Base-by-base conservation (phyloP, 1,139 yeast species). In the Blastobotrys apis region DNA sequence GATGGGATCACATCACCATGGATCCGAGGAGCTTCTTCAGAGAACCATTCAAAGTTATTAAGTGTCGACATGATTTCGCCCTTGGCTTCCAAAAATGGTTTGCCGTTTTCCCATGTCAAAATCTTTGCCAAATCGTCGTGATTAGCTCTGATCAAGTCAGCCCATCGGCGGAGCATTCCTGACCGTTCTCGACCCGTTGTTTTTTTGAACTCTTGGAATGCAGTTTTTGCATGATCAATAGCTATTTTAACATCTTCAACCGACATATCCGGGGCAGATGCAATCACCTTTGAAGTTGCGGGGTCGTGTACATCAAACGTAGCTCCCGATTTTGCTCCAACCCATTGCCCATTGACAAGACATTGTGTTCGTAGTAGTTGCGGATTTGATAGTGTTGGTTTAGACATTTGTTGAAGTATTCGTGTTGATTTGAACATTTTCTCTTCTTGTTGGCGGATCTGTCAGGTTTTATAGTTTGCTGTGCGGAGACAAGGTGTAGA, bases 61-160 rank as follows among this genome's bases (percentile, higher is more conserved):
- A 94, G 92, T 27, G 86, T 87, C 55, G 84, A 83, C 47, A 69
- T 72, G 35, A 86, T 73, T 63, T 87, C 96, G 38, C 92, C 94
- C 33, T 71, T 62, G 12, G 94, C 83, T 62, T 87, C 95, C 13
- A 78, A 71, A 41, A 78, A 66, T 1, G 94, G 80, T 65, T 87
- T 87, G 50, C 96, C 96, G 62, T 87, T 87, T 64, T 87, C 96
- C 69, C 82, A 73, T 5, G 88, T 78, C 41, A 84, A 70, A 45
- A 87, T 65, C 54, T 69, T 77, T 15, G 90, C 95, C 53, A 87
- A 72, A 62, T 87, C 96, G 12, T 81, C 84, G 41, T 69, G 69
- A 62, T 86, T 80, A 47, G 79, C 83, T 26, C 74, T 63, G 74
- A 84, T 76, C 45, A 84, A 69, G 29, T 73, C 68, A 62, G 76